Base-by-base conservation (phyloP, 140 eudicot species). In the Senecio squalidus region DNA sequence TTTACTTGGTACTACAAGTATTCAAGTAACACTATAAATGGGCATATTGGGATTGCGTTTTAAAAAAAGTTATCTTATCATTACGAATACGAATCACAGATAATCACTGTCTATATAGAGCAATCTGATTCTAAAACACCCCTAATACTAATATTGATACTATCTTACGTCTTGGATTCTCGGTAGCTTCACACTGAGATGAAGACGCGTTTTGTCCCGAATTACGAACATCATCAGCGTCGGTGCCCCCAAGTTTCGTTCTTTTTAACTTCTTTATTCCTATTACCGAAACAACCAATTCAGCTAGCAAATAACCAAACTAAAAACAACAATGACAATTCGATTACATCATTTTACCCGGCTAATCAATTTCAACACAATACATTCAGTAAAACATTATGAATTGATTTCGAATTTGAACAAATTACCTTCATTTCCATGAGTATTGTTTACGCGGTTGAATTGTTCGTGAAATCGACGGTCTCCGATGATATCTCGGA, bases 181-280 rank as follows among this genome's bases (percentile, higher is more conserved):
- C 54, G 10, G 63, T 15, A 50, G 67, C 58, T 36, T 74, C 77
- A 59, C 43, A 4, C 62, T 22, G 73, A 56, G 26, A 43, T 1
- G 76, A 66, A 69, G 77, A 51, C 6, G n/a, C 72, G 28, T 33
- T 69, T 57, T 11, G 45, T 64, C 68, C 67, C 52, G 2, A 11
- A 44, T 56, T 60, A 44, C 58, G 69, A 28, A 21, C 38, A 40
- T 64, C 61, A 49, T 67, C 55, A n/a, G 14, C 23, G 49, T 67
- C 77, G 53, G 69, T 11, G 6, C 38, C 78, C 4, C 22, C 56
- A 51, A 70, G 69, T 51, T 66, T 73, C 66, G 58, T 71, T 48
- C 76, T 78, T 54, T 76, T 78, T 3, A 54, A 74, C 70, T 70
- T 72, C 43, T 61, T 70, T 50, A 43, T 25, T 39, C 75, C 96